phyloP scores from a whole-genome alignment of 805 yeast species.

The Yamadazyma akitaensis region DNA sequence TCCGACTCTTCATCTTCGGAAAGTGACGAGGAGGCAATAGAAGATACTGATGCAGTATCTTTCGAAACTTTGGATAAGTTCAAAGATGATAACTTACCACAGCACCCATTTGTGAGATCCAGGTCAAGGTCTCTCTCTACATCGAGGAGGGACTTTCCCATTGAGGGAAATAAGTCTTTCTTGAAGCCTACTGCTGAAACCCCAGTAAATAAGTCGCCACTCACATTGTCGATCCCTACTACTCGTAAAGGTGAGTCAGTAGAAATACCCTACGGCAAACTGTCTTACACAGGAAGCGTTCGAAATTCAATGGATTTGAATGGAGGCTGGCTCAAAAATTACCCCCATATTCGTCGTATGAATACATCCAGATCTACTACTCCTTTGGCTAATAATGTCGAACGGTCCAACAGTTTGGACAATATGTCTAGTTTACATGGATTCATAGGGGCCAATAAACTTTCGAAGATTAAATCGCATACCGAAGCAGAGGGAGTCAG shows the following conservation, averaged over 20 bases:
- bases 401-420: constrained; percentile 13
- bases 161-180: constrained; percentile 3
- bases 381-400: constrained; percentile 4
- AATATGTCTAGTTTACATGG: constrained; percentile 12
- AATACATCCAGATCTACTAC: constrained; percentile 9
- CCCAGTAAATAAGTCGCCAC: constrained; percentile 22
- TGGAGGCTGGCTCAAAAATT: constrained; percentile 27
- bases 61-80: constrained; percentile 13
- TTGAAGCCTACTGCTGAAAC: constrained; percentile 2
- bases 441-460: constrained; percentile 9
- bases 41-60: constrained; percentile 18
- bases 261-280: constrained; percentile 49
- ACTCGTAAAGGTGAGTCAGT: constrained; percentile 76
- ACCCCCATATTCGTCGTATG: constrained; percentile 20
- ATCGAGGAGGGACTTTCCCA: constrained; percentile 6
- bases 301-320: constrained; percentile 7
- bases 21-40: constrained; percentile 26
- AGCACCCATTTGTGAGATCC: constrained; percentile 26
- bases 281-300: background rate
- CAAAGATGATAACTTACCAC: constrained; percentile 20
- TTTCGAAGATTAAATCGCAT: constrained; percentile 11
- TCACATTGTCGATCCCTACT: constrained; percentile 74
- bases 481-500: constrained; percentile 7
- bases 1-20: constrained; percentile 44
- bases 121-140: constrained; percentile 21